Conservation (phyloP, 2,329 filamentous ascomycete species). For the Dothistroma septosporum region DNA sequence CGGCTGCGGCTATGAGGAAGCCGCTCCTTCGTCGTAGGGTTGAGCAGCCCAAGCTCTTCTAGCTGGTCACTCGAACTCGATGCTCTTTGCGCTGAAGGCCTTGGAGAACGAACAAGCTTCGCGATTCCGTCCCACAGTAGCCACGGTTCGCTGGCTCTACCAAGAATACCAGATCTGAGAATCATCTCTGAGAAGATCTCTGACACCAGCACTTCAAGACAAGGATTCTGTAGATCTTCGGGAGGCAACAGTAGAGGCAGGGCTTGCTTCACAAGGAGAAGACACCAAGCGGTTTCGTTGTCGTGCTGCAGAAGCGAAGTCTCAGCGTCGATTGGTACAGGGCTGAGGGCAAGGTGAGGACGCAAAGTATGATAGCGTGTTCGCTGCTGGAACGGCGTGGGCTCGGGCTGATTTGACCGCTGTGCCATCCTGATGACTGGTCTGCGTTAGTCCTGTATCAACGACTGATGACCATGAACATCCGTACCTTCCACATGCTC, state of each 20-base stretch:
- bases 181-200: conserved; percentile 90
- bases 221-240: conserved; percentile 85
- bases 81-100: conserved; percentile 7
- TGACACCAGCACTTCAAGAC: conserved; percentile 74
- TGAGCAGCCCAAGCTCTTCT: conserved; percentile 55
- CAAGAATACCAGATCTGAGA: conserved; percentile 73
- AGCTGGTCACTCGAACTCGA: conserved; percentile 41
- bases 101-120: conserved; percentile 56
- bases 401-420: background rate
- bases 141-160: conserved; percentile 81
- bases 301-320: conserved; percentile 56
- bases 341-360: conserved; percentile 75
- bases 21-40: conserved; percentile 30
- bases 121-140: conserved; percentile 80
- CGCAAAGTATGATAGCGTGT: conserved; percentile 70
- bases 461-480: background rate
- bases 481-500: conserved; percentile 73
- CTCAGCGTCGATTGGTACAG: conserved; percentile 56
- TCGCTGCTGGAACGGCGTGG: conserved; percentile 11
- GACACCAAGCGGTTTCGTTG: conserved; percentile 80
- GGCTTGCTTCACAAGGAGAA: conserved; percentile 77
- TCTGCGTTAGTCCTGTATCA: background rate
- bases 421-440: conserved; percentile 24
- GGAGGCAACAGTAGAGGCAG: conserved; percentile 82
- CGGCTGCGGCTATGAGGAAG: background rate